A percentile compares a stretch with the other conserved stretches of the same genome.
These are phyloP conservation scores for Nyssa sinensis DNA, from an alignment of 148 eudicot genomes.

Conservation along the genomic window DNA sequence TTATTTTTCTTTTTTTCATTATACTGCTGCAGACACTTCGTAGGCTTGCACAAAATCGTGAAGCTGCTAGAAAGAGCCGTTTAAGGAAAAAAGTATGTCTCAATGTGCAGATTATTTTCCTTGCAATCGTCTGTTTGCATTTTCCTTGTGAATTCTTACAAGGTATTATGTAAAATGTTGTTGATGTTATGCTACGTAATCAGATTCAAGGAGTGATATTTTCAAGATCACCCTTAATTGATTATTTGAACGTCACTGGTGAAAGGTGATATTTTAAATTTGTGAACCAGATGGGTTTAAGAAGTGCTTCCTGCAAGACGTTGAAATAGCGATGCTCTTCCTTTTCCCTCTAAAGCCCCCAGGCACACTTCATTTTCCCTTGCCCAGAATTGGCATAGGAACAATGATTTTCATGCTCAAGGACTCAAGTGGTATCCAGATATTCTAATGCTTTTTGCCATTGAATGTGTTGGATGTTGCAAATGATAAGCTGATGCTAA, in stretches of 20 bases:
- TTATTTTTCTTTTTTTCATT: background rate
- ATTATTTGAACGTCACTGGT: background rate
- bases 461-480: too few species aligned
- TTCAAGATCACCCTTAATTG: constrained; percentile 3
- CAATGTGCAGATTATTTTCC: background rate
- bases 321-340: too few species aligned
- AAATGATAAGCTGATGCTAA: too few species aligned
- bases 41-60: constrained; percentile 58
- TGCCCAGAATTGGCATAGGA: too few species aligned
- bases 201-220: background rate
- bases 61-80: constrained; percentile 53
- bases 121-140: background rate
- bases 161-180: background rate
- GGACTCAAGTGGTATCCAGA: too few species aligned
- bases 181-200: background rate
- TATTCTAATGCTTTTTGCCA: too few species aligned
- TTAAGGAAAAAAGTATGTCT: constrained; percentile 41
- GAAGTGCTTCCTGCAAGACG: too few species aligned
- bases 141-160: background rate
- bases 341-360: too few species aligned
- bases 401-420: too few species aligned
- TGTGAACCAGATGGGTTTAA: too few species aligned
- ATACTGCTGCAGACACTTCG: constrained; percentile 37
- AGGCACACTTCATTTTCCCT: too few species aligned
- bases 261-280: too few species aligned